Conservation (phyloP, 345 rosid species). For the Lepidium africanum region DNA sequence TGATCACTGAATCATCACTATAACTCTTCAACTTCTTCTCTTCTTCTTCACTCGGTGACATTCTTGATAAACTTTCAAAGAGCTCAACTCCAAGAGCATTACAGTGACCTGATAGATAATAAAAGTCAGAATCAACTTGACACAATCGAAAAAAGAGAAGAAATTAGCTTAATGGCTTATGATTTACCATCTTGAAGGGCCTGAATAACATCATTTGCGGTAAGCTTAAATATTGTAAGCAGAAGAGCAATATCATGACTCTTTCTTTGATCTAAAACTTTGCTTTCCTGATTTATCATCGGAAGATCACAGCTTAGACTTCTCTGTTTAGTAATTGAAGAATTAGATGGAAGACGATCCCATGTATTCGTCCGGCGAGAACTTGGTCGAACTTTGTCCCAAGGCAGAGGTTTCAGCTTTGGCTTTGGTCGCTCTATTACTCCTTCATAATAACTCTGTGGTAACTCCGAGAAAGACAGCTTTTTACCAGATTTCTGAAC, state of each 20-base stretch:
- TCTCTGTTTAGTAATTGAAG: conserved; percentile 45
- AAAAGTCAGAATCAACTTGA: conserved; percentile 3
- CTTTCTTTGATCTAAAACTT: conserved; percentile 71
- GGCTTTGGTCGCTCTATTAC: conserved; percentile 46
- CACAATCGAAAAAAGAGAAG: neutral
- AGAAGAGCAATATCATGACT: conserved; percentile 68
- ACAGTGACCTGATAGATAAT: conserved; percentile 48
- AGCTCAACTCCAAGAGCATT: conserved; percentile 83
- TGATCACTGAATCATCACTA: conserved; percentile 58
- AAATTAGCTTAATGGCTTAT: neutral
- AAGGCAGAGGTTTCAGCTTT: conserved; percentile 83
- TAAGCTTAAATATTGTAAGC: conserved; percentile 72
- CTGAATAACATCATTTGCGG: conserved; percentile 67
- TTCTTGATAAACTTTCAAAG: conserved; percentile 71
- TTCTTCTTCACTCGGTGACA: conserved; percentile 86
- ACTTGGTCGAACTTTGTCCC: conserved; percentile 92
- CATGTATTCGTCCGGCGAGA: conserved; percentile 86
- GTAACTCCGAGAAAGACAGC: conserved; percentile 26
- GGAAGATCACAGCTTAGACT: conserved; percentile 34
- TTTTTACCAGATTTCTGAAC: conserved; percentile 35
- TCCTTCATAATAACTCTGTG: conserved; percentile 43
- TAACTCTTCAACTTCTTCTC: conserved; percentile 63
- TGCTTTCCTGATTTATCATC: conserved; percentile 45
- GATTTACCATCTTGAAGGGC: conserved; percentile 67
- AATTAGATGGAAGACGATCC: conserved; percentile 77